Base-by-base conservation (phyloP, 371 early-diverging fungal species). In the Dichotomocladium elegans region DNA sequence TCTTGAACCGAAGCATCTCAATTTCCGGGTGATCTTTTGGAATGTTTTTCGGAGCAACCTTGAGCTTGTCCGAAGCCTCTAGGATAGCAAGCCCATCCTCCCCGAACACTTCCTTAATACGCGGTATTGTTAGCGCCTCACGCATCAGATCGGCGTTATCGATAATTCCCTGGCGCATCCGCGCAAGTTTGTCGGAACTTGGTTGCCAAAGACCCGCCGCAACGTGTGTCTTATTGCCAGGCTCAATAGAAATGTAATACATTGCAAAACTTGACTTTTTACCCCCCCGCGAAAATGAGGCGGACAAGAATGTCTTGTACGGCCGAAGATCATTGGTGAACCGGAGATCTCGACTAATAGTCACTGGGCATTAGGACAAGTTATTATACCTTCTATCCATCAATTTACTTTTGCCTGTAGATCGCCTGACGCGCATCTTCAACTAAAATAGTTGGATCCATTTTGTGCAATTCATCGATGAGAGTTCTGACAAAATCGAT, bases 271-370 rank as follows among this genome's bases (percentile, higher is more conserved):
- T 45, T 33, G 70, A 70, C 34, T 78, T 79, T 27, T 71, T 76
- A 4, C 83, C 83, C 7, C 66, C 72, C n/a, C 66, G 57, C 0
- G 80, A 74, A 49, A 77, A 80, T 12, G 67, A 53, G 2, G 77
- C 81, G 1, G 72, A 55, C 3, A 79, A 41, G 21, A 72, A 61
- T 0, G 57, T 58, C 61, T 83, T 83, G 55, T 83, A 83, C 0
- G 83, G 83, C 12, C 68, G 60, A 47, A 69, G 63, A 24, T 83
- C 83, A 14, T 80, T 83, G 0, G 81, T 74, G 43, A 83, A 83
- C 15, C 83, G 73, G 8, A 83, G 40, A 51, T 83, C 83, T 3
- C 83, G 78, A 42, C 80, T 75, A 56, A 28, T 35, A 15, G 19
- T 15, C 3, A n/a, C n/a, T n/a, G n/a, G n/a, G n/a, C n/a, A n/a